Percentiles rank a stretch among this genome's conserved stretches.
These are phyloP conservation scores for Magnaporthiopsis poae DNA, from an alignment of 2,329 filamentous ascomycete genomes.

Conservation along the genomic window DNA sequence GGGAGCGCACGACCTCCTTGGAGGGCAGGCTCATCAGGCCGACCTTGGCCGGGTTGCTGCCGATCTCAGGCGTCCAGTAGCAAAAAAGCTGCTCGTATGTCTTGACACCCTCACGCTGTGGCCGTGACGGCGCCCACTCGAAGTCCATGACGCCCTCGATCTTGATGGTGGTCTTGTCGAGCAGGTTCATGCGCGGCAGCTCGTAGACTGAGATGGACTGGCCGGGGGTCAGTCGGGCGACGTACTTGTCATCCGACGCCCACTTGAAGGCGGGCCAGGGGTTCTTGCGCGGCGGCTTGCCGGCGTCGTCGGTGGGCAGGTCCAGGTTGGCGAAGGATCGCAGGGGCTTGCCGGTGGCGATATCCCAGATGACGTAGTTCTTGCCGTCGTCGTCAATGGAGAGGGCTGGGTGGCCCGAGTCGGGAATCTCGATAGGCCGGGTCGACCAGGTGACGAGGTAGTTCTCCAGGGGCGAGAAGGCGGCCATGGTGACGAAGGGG, in stretches of 20 bases:
- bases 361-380: conserved; percentile 98
- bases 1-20: conserved; percentile 84
- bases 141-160: conserved; percentile 96
- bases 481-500: conserved; percentile 87
- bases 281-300: conserved; percentile 71
- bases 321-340: conserved; percentile 91
- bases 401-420: conserved; percentile 73
- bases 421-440: conserved; percentile 82
- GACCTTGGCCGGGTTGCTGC: conserved; percentile 95
- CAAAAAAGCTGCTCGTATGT: conserved; percentile 90
- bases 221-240: conserved; percentile 79
- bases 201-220: conserved; percentile 95
- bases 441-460: conserved; percentile 97
- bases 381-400: conserved; percentile 92
- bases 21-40: conserved; percentile 91
- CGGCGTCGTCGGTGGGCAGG: conserved; percentile 50
- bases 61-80: conserved; percentile 98
- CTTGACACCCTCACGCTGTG: conserved; percentile 76
- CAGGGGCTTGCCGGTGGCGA: conserved; percentile 77
- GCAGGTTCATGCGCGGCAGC: conserved; percentile 73
- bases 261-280: conserved; percentile 99
- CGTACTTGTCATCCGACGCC: conserved; percentile 95
- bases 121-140: conserved; percentile 84
- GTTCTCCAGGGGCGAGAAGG: conserved; percentile 87
- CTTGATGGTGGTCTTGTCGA: conserved; percentile 88